Conservation (phyloP, 2,329 filamentous ascomycete species). For the Cladosporium sp. region DNA sequence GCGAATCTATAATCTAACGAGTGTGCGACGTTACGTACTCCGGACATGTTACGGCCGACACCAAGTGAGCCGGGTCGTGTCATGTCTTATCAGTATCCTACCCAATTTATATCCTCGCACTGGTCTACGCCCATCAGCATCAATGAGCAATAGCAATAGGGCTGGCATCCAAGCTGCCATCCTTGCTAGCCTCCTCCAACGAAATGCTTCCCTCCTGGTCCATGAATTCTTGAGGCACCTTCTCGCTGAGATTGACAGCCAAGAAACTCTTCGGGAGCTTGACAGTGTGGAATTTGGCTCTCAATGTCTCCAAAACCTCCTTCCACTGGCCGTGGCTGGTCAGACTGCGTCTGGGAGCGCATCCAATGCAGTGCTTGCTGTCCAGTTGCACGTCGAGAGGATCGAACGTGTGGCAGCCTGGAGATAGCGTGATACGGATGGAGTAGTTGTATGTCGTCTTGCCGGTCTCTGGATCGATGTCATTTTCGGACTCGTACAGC, state of each 20-base stretch:
- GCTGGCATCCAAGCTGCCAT: constrained; percentile 14
- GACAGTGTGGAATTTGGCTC: constrained; percentile 85
- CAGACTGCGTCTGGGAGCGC: constrained; percentile 81
- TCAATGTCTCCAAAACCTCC: constrained; percentile 89
- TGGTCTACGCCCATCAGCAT: not conserved
- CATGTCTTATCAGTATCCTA: not conserved
- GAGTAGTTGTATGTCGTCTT: constrained; percentile 70
- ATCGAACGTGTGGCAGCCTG: constrained; percentile 94
- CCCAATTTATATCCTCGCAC: not conserved
- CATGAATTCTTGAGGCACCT: constrained; percentile 43
- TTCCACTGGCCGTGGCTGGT: constrained; percentile 95
- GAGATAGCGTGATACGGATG: constrained; percentile 92
- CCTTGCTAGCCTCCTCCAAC: constrained; percentile 14
- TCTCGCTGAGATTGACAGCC: constrained; percentile 48
- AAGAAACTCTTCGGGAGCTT: constrained; percentile 50
- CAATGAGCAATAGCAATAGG: constrained; percentile 27
- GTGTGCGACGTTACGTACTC: not conserved
- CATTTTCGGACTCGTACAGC: constrained; percentile 89
- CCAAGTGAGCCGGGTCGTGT: no score
- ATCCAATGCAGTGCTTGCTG: constrained; percentile 93
- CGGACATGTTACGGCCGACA: not conserved
- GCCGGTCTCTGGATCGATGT: constrained; percentile 53
- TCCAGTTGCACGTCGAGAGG: constrained; percentile 95
- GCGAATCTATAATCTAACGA: not conserved
- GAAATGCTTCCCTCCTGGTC: constrained; percentile 15